Conservation (phyloP, 495 filamentous ascomycete species). For the Thermochaetoides thermophila region DNA sequence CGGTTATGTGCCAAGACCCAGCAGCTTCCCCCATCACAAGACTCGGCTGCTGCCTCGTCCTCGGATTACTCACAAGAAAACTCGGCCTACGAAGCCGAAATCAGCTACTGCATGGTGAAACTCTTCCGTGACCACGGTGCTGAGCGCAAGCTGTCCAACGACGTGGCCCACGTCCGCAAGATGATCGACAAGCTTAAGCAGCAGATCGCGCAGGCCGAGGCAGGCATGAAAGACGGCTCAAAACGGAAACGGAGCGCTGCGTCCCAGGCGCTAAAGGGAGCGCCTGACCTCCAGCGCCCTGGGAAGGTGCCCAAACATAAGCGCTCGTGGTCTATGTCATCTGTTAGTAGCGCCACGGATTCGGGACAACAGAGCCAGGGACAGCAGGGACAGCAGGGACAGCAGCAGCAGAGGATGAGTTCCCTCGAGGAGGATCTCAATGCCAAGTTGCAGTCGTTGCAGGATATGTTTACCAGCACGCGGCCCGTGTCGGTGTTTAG, state of each 20-base stretch:
- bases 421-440: constrained; percentile 86
- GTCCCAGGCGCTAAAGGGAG: constrained; percentile 34
- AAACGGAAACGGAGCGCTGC: constrained; percentile 64
- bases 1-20: constrained; percentile 85
- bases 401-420: too few species aligned
- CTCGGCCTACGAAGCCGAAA: constrained; percentile 39
- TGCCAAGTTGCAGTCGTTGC: constrained; percentile 63
- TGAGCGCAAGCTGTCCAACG: constrained; percentile 87
- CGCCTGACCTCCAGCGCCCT: constrained; percentile 37
- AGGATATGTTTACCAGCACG: constrained; percentile 94
- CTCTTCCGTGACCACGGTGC: constrained; percentile 94
- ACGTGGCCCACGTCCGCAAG: constrained; percentile 85
- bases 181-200: constrained; percentile 88
- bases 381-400: too few species aligned
- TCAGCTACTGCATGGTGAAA: constrained; percentile 91
- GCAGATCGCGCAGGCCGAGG: constrained; percentile 76
- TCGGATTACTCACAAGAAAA: too few species aligned
- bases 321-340: constrained; percentile 92
- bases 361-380: too few species aligned
- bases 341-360: constrained; percentile 54
- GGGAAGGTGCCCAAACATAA: constrained; percentile 81
- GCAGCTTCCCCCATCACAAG: constrained; percentile 32
- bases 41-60: constrained; percentile 30
- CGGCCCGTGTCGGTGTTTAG: constrained; percentile 72
- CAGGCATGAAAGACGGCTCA: constrained; percentile 73